phyloP scores from a whole-genome alignment of 129 eudicot genomes.

The Silybum marianum region DNA sequence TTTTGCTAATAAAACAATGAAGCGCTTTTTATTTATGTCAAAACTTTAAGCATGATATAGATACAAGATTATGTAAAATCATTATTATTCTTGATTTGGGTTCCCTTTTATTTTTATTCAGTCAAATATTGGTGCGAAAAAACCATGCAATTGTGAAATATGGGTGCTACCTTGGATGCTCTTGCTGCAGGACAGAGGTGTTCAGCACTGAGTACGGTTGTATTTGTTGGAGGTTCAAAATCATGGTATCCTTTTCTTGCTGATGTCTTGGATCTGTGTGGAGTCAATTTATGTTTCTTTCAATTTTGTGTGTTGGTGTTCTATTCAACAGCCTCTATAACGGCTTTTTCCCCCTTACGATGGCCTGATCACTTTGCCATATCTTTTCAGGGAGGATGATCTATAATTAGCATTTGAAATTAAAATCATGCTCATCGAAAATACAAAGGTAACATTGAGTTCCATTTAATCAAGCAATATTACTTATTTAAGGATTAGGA shows the following conservation, averaged over 20 bases:
- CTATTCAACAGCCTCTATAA: no score
- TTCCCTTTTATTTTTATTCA: slow-evolving; percentile 19
- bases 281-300: no score
- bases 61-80: background rate
- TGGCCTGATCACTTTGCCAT: no score
- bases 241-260: slow-evolving; percentile 52
- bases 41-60: background rate
- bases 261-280: no score
- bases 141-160: slow-evolving; percentile 80
- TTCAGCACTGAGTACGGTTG: slow-evolving; percentile 72
- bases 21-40: slow-evolving; percentile 6
- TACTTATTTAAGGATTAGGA: no score
- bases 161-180: slow-evolving; percentile 78
- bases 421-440: no score
- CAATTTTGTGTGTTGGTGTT: no score
- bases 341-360: no score
- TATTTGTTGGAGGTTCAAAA: slow-evolving; percentile 88
- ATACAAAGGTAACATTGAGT: no score
- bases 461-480: no score
- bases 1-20: slow-evolving; percentile 8
- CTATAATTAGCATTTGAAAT: no score
- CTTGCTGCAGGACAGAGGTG: slow-evolving; percentile 94
- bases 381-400: no score
- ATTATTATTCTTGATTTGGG: slow-evolving; percentile 9
- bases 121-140: slow-evolving; percentile 90